Conservation (phyloP, 139 green algal genomes). For the Auxenochlorella pyrenoidosa region DNA sequence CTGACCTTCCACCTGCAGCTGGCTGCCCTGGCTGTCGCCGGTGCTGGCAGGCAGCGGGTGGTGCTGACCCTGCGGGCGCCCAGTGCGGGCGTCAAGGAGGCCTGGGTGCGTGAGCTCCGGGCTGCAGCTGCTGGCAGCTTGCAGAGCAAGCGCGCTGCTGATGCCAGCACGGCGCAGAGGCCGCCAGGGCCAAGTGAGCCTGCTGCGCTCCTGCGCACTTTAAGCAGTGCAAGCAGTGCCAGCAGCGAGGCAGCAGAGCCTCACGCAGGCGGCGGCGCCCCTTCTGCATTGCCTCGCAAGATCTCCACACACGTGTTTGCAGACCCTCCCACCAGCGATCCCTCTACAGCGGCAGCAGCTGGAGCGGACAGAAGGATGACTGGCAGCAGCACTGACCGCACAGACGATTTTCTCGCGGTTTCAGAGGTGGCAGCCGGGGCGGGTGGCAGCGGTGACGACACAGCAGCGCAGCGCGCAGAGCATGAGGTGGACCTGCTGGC, state of each 20-base stretch:
- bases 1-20: not conserved
- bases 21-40: not conserved
- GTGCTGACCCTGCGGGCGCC: not conserved
- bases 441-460: not conserved
- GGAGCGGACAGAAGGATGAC: not conserved
- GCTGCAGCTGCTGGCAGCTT: not conserved
- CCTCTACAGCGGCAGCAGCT: not conserved
- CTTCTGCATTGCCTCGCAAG: not conserved
- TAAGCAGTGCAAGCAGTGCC: not conserved
- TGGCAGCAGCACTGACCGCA: not conserved
- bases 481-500: constrained; percentile 4
- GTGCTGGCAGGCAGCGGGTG: not conserved
- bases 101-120: not conserved
- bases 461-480: not conserved
- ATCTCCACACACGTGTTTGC: constrained; percentile 20
- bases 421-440: not conserved
- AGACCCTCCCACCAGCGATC: not conserved
- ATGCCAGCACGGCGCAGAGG: not conserved
- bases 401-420: not conserved
- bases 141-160: not conserved
- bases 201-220: not conserved
- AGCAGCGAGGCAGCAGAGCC: not conserved
- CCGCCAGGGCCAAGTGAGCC: not conserved
- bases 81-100: not conserved
- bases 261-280: not conserved